phyloP scores from a whole-genome alignment of 306 rosid species.

The Alnus rubra region DNA sequence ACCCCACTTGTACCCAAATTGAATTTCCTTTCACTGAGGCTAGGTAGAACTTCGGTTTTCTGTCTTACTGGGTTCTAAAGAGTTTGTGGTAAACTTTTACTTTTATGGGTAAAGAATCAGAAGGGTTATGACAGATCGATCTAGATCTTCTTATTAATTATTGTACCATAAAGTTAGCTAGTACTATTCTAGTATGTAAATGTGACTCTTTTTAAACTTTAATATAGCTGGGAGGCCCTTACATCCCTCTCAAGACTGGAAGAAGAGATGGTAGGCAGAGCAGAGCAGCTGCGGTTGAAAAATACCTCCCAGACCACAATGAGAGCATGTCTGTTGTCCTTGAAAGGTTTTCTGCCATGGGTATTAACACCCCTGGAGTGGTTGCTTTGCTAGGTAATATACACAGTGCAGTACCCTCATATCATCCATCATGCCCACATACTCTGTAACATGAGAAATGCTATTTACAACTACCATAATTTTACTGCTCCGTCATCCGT shows the following conservation, averaged over 20 bases:
- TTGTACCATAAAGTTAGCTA: constrained; percentile 6
- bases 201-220: neutral
- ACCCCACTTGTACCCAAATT: neutral
- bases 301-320: constrained; percentile 93
- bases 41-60: neutral
- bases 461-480: too few relatives aligned
- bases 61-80: neutral
- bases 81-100: neutral
- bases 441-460: neutral
- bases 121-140: neutral
- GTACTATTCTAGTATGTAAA: neutral
- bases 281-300: constrained; percentile 81
- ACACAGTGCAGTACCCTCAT: neutral
- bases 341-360: constrained; percentile 78
- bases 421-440: constrained; percentile 1
- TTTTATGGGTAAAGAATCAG: neutral
- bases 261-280: constrained; percentile 97
- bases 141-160: neutral
- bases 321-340: constrained; percentile 90
- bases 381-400: constrained; percentile 92
- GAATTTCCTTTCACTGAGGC: neutral
- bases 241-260: constrained; percentile 82
- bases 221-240: constrained; percentile 86
- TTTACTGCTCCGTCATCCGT: too few relatives aligned
- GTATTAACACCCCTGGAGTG: constrained; percentile 83